Evolutionary conservation across 345 rosid species (phyloP).

Genomic region (Euphorbia peplus): DNA sequence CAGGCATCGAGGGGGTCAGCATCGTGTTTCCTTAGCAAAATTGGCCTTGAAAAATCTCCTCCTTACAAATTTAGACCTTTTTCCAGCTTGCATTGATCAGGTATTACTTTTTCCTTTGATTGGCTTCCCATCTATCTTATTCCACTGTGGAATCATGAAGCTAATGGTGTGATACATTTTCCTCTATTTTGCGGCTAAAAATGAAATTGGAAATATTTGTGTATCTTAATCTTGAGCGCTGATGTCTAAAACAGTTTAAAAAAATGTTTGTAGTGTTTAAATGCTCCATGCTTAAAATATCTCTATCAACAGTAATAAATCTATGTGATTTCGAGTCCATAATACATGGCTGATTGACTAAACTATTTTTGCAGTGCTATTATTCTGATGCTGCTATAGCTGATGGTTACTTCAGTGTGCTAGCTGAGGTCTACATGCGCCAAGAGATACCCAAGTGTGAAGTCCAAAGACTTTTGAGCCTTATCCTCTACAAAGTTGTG

Average conservation of each 20-base stretch:
- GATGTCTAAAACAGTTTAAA: background rate
- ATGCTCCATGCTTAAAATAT: conserved; percentile 1
- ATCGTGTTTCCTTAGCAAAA: conserved; percentile 87
- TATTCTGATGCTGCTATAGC: conserved; percentile 93
- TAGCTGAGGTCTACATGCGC: conserved; percentile 99
- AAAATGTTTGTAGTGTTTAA: background rate
- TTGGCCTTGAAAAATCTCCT: conserved; percentile 95
- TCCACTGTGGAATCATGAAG: background rate
- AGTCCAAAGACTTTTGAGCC: conserved; percentile 89
- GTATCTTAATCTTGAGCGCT: background rate
- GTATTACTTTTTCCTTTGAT: conserved; percentile 38
- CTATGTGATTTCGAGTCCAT: background rate
- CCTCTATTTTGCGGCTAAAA: background rate
- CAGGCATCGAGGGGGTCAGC: conserved; percentile 81
- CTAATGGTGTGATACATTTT: conserved; percentile 14
- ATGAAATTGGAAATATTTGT: background rate
- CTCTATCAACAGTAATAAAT: background rate
- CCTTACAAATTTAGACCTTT: conserved; percentile 90
- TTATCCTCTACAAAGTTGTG: conserved; percentile 95
- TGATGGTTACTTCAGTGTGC: conserved; percentile 95
- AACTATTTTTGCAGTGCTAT: conserved; percentile 64
- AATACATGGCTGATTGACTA: background rate
- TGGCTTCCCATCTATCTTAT: conserved; percentile 6
- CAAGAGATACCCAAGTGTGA: conserved; percentile 97
- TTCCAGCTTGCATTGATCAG: conserved; percentile 99